A percentile compares a stretch with the other conserved stretches of the same genome.
Conservation (phyloP, 257 asterid genomes). For the Solanum raphanifolium region DNA sequence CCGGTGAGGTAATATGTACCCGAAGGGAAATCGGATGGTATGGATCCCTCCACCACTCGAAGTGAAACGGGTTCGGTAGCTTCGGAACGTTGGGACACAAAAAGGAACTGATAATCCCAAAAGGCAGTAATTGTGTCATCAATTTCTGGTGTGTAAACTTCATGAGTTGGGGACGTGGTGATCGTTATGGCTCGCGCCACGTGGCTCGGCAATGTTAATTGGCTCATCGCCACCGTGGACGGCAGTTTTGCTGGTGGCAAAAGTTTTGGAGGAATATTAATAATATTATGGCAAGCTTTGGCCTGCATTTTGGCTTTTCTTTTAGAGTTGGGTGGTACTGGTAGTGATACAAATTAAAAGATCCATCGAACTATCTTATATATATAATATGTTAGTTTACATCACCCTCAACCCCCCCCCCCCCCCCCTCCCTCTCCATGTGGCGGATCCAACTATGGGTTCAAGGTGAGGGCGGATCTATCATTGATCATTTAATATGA, state of each 20-base stretch:
- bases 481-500: not conserved
- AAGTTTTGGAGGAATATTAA: constrained; percentile 37
- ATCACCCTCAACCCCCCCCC: not conserved
- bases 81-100: constrained; percentile 87
- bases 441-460: not conserved
- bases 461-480: not conserved
- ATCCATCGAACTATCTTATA: not conserved
- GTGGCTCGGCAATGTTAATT: constrained; percentile 22
- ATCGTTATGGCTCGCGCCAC: constrained; percentile 58
- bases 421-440: not conserved
- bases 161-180: constrained; percentile 30
- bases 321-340: not conserved
- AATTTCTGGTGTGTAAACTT: constrained; percentile 11
- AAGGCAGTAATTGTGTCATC: constrained; percentile 63
- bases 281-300: constrained; percentile 34
- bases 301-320: constrained; percentile 48
- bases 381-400: not conserved
- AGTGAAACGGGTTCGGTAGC: constrained; percentile 51
- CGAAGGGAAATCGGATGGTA: constrained; percentile 68
- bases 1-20: constrained; percentile 89
- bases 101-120: constrained; percentile 89
- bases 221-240: constrained; percentile 18
- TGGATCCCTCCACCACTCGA: constrained; percentile 65
- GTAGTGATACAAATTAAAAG: not conserved
- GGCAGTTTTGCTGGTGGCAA: constrained; percentile 35